Evolutionary conservation across 1,284 basidiomycete genomes (phyloP).

Genomic region (Cutaneotrichosporon sp.): DNA sequence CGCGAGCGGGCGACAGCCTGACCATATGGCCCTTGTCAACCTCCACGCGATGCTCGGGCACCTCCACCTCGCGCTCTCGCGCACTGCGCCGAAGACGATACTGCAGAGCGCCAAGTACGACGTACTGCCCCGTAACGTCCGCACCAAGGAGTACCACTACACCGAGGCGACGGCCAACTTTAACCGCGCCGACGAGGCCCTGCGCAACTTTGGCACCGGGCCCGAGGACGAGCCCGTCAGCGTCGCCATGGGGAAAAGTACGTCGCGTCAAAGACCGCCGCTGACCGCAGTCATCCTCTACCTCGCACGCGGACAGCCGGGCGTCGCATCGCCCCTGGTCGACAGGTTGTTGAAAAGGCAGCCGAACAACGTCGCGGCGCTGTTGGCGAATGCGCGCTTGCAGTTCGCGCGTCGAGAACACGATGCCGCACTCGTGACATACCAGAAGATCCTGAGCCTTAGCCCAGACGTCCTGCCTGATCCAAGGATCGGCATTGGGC

Average conservation of each 20-base stretch:
- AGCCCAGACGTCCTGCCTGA: constrained; percentile 79
- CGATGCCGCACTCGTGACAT: constrained; percentile 73
- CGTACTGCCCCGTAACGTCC: constrained; percentile 60
- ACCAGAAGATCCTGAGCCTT: constrained; percentile 77
- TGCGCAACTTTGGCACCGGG: constrained; percentile 47
- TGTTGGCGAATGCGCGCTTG: constrained; percentile 67
- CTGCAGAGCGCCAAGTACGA: constrained; percentile 72
- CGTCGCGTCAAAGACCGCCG: background rate
- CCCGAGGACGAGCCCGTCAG: constrained; percentile 45
- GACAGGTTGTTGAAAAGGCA: constrained; percentile 75
- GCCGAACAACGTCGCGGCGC: constrained; percentile 68
- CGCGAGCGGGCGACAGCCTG: constrained; percentile 49
- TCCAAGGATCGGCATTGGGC: constrained; percentile 87
- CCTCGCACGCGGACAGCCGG: constrained; percentile 74
- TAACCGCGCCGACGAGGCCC: constrained; percentile 71
- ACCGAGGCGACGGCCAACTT: constrained; percentile 68
- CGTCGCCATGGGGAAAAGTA: constrained; percentile 38
- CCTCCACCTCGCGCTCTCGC: constrained; percentile 72
- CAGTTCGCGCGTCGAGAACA: constrained; percentile 75
- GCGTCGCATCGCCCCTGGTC: constrained; percentile 75
- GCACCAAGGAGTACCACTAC: constrained; percentile 66
- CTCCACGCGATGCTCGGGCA: constrained; percentile 80
- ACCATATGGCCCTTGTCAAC: constrained; percentile 55
- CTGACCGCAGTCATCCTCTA: constrained; percentile 67
- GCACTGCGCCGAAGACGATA: constrained; percentile 76